A percentile compares a stretch with the other conserved stretches of the same genome.
phyloP scores from a whole-genome alignment of 176 grass and related monocot genomes.

The Carex pumila region DNA sequence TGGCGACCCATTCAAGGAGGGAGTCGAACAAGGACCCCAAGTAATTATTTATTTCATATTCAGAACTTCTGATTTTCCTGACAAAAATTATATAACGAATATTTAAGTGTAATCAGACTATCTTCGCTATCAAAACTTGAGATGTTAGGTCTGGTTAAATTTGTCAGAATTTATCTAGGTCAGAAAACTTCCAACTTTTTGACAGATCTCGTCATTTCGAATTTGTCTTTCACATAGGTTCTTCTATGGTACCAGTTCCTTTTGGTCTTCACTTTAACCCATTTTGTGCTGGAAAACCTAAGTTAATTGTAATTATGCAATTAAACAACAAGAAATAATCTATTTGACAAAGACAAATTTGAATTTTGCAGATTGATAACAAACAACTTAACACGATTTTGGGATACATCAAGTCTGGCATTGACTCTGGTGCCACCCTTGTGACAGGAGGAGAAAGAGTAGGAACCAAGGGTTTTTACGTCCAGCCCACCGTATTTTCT shows the following conservation, averaged over 20 bases:
- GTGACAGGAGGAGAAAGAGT: constrained; percentile 16
- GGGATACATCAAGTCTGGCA: constrained; percentile 10
- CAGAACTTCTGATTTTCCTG: not conserved
- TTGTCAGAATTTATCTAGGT: too few relatives aligned
- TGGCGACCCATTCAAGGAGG: constrained; percentile 33
- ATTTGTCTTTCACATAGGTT: too few relatives aligned
- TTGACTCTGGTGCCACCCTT: constrained; percentile 18
- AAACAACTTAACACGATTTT: constrained; percentile 16
- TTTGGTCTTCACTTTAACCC: too few relatives aligned
- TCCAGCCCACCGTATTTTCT: constrained; percentile 20
- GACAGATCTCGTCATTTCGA: too few relatives aligned
- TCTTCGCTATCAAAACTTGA: too few relatives aligned
- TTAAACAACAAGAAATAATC: not conserved
- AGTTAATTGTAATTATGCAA: not conserved
- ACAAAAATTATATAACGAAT: too few relatives aligned
- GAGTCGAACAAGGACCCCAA: constrained; percentile 30
- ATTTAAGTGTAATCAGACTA: too few relatives aligned
- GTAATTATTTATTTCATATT: not conserved
- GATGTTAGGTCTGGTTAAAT: too few relatives aligned
- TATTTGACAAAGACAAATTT: not conserved
- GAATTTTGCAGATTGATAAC: constrained; percentile 1
- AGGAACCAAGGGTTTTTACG: constrained; percentile 14
- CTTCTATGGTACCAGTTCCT: too few relatives aligned
- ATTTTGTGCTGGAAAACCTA: too few relatives aligned
- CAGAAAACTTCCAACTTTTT: too few relatives aligned